Percentiles rank a stretch among this genome's conserved stretches.
phyloP scores from a whole-genome alignment of 2,329 filamentous ascomycete species.

The Nigrospora sphaerica region DNA sequence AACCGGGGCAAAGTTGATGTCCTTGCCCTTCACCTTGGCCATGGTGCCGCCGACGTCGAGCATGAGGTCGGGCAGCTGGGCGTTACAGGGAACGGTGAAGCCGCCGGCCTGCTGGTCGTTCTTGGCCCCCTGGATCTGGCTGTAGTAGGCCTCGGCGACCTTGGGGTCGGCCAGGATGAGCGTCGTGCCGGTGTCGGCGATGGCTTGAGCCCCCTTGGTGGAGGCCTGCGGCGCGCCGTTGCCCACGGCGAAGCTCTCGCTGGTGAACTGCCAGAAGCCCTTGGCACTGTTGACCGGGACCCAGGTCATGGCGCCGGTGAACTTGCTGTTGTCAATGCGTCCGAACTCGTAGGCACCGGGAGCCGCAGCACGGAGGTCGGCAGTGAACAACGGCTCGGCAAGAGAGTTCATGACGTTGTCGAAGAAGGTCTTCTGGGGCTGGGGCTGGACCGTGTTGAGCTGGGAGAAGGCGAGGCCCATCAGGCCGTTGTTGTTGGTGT shows the following conservation, averaged over 20 bases:
- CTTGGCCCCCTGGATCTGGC: slow-evolving; percentile 33
- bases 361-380: slow-evolving; percentile 21
- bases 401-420: slow-evolving; percentile 22
- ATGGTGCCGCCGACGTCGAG: slow-evolving; percentile 50
- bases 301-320: slow-evolving; percentile 25
- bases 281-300: slow-evolving; percentile 21
- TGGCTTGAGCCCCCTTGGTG: slow-evolving; percentile 33
- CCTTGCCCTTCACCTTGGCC: slow-evolving; percentile 46
- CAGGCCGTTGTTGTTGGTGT: slow-evolving; percentile 21
- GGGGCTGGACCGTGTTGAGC: slow-evolving; percentile 23
- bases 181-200: slow-evolving; percentile 56
- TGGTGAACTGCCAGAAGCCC: slow-evolving; percentile 30
- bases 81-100: slow-evolving; percentile 38
- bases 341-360: slow-evolving; percentile 33
- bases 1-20: slow-evolving; percentile 46
- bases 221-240: slow-evolving; percentile 22
- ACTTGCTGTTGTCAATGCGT: slow-evolving; percentile 22
- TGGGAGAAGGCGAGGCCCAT: slow-evolving; percentile 25
- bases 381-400: slow-evolving; percentile 24
- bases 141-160: slow-evolving; percentile 43
- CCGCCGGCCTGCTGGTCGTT: slow-evolving; percentile 32
- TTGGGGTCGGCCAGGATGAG: slow-evolving; percentile 51
- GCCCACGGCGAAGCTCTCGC: slow-evolving; percentile 22
- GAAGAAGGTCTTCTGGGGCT: slow-evolving; percentile 24
- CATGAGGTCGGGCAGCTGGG: slow-evolving; percentile 37